These are phyloP conservation scores for Psilocybe cyanescens DNA, from an alignment of 768 basidiomycete species.

Conservation along the genomic window DNA sequence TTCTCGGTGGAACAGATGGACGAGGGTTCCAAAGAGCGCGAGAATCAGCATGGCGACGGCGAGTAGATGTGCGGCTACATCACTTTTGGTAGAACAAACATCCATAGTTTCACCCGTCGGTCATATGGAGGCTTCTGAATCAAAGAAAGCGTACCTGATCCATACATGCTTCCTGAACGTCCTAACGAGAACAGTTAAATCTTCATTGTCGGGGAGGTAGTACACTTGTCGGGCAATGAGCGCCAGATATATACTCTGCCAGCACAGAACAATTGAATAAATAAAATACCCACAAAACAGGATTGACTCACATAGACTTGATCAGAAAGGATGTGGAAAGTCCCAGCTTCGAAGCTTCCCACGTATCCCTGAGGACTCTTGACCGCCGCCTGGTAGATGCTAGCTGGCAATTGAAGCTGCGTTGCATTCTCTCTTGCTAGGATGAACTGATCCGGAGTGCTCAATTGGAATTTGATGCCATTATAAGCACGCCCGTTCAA, in stretches of 20 bases:
- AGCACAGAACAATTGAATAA: neutral
- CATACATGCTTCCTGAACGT: constrained; percentile 51
- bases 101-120: neutral
- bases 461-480: constrained; percentile 53
- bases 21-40: constrained; percentile 43
- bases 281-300: neutral
- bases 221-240: constrained; percentile 56
- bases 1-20: constrained; percentile 50
- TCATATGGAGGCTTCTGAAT: neutral
- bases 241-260: constrained; percentile 48
- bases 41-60: constrained; percentile 45
- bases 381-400: constrained; percentile 50
- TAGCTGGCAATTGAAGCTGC: constrained; percentile 52
- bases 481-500: constrained; percentile 55
- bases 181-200: constrained; percentile 42
- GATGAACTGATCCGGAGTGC: constrained; percentile 43
- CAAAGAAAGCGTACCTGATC: constrained; percentile 41
- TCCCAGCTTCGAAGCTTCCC: constrained; percentile 38
- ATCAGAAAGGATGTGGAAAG: constrained; percentile 40
- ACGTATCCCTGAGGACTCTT: constrained; percentile 40
- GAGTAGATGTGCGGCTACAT: constrained; percentile 47
- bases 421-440: constrained; percentile 44
- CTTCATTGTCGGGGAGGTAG: constrained; percentile 41
- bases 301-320: constrained; percentile 51
- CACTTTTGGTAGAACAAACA: constrained; percentile 29